A percentile compares a stretch with the other conserved stretches of the same genome.
Conservation (phyloP, 176 grass and related monocot species). For the Secale cereale region DNA sequence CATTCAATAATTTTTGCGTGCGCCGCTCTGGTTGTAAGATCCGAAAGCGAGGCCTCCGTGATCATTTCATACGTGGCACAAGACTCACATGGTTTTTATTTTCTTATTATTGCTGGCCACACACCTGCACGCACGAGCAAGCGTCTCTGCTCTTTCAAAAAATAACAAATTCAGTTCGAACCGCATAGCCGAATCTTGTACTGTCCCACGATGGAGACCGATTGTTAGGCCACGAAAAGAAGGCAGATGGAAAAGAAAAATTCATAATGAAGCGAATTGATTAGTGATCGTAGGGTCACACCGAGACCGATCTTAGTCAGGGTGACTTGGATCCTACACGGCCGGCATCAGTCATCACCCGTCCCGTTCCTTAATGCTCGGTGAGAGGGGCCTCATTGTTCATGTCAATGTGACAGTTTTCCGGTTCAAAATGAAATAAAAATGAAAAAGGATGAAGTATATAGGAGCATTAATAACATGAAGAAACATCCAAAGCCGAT, state of each 20-base stretch:
- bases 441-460: not conserved
- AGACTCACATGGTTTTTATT: not conserved
- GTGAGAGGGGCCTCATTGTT: not conserved
- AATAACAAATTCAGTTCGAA: not conserved
- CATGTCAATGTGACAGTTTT: not conserved
- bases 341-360: not conserved
- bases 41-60: not conserved
- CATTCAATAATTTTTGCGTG: not conserved
- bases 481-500: not conserved
- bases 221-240: not conserved
- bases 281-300: not conserved
- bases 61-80: not conserved
- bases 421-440: not conserved
- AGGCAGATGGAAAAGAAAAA: not conserved
- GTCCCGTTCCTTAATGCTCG: not conserved
- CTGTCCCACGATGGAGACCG: not conserved
- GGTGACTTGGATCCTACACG: conserved; percentile 35
- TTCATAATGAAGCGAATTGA: not conserved
- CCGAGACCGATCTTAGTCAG: conserved; percentile 19
- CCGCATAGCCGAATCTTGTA: not conserved
- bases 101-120: not conserved
- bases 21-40: not conserved
- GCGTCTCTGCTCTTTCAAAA: not conserved
- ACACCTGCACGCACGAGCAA: not conserved
- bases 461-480: not conserved